These are phyloP conservation scores for Selenicereus undatus DNA, from an alignment of 148 eudicot genomes.

Conservation along the genomic window DNA sequence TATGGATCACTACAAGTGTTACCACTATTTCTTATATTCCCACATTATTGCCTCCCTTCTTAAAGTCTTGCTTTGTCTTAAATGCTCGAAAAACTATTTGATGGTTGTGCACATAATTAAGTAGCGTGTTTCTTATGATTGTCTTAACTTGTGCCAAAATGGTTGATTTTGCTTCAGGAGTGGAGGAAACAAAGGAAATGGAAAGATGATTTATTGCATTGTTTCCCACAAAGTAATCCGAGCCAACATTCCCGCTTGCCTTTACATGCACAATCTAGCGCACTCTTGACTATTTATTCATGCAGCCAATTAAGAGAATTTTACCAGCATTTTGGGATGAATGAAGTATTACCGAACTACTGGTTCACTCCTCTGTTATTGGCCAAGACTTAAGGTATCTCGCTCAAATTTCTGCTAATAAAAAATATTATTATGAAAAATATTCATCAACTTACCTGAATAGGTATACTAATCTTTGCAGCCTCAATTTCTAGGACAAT, in stretches of 20 bases:
- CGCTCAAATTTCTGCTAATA: background rate
- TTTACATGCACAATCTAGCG: background rate
- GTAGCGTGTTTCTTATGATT: background rate
- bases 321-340: background rate
- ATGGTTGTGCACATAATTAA: background rate
- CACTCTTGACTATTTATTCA: background rate
- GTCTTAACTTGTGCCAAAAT: background rate
- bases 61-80: background rate
- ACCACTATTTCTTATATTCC: background rate
- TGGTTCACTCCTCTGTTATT: background rate
- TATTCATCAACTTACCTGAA: slow-evolving; percentile 59
- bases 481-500: slow-evolving; percentile 79
- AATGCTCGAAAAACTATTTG: background rate
- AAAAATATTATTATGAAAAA: background rate
- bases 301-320: background rate
- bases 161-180: background rate
- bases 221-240: background rate
- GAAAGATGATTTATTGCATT: background rate
- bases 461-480: slow-evolving; percentile 85
- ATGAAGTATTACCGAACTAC: background rate
- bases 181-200: background rate
- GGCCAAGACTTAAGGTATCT: background rate
- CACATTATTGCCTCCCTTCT: background rate
- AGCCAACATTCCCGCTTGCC: background rate
- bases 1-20: background rate